Conservation (phyloP, 306 rosid genomes). For the Glycyrrhiza uralensis region DNA sequence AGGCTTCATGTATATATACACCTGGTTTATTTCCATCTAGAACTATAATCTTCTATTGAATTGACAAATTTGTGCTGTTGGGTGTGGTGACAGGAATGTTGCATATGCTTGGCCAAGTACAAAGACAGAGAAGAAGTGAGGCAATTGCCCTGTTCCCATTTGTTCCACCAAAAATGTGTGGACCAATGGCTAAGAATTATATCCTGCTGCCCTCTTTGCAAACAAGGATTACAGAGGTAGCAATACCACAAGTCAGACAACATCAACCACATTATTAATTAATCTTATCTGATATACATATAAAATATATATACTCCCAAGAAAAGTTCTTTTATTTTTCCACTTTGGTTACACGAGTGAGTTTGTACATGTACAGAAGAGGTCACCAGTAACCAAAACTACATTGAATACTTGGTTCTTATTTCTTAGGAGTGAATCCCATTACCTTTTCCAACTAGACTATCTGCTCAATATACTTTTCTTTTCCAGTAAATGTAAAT, state of each 20-base stretch:
- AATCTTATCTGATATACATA: background rate
- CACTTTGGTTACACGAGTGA: slow-evolving; percentile 73
- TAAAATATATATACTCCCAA: background rate
- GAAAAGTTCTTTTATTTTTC: background rate
- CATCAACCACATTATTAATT: background rate
- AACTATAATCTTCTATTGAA: background rate
- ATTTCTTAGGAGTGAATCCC: slow-evolving; percentile 14
- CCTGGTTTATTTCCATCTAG: background rate
- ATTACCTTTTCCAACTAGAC: background rate
- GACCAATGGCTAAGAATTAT: slow-evolving; percentile 89
- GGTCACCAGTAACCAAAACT: slow-evolving; percentile 59
- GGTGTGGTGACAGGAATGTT: slow-evolving; percentile 61
- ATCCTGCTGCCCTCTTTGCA: slow-evolving; percentile 91
- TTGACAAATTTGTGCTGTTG: background rate
- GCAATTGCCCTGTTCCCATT: slow-evolving; percentile 69
- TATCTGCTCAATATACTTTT: background rate
- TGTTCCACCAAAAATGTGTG: slow-evolving; percentile 83
- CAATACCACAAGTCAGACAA: background rate
- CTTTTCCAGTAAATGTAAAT: background rate
- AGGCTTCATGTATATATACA: no score
- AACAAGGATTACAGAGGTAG: slow-evolving; percentile 70
- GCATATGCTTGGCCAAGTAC: slow-evolving; percentile 85
- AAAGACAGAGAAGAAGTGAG: slow-evolving; percentile 79
- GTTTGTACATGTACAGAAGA: slow-evolving; percentile 49
- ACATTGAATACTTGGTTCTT: slow-evolving; percentile 10